Conservation (phyloP, 768 basidiomycete genomes). For the Mycena polygramma region DNA sequence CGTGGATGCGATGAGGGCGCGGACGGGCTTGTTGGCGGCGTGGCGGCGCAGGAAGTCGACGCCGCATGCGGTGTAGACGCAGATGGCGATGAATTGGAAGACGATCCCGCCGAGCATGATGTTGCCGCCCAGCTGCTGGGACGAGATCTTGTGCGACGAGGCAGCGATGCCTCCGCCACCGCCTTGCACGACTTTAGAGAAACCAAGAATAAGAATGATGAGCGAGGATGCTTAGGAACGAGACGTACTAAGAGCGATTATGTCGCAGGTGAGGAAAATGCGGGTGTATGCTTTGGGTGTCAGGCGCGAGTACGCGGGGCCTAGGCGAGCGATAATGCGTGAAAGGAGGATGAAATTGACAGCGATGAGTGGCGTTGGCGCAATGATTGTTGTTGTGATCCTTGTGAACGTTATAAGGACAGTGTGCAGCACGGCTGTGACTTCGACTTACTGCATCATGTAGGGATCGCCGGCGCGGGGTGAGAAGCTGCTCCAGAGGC, state of each 20-base stretch:
- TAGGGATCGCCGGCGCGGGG: slow-evolving; percentile 46
- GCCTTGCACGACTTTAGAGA: slow-evolving; percentile 54
- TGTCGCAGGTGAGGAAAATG: slow-evolving; percentile 29
- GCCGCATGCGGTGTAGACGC: background rate
- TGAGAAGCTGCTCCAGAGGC: slow-evolving; percentile 63
- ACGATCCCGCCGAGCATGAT: background rate
- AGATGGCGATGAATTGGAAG: slow-evolving; percentile 2
- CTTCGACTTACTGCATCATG: slow-evolving; percentile 56
- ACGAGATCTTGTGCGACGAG: background rate
- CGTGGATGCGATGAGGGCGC: background rate
- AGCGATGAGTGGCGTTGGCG: slow-evolving; percentile 65
- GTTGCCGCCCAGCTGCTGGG: slow-evolving; percentile 1
- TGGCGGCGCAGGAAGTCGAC: background rate
- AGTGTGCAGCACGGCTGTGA: too few species aligned
- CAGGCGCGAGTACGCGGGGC: slow-evolving; percentile 54
- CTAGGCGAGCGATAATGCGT: slow-evolving; percentile 48
- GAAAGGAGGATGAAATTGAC: slow-evolving; percentile 45
- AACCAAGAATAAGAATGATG: background rate
- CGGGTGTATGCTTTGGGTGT: slow-evolving; percentile 31
- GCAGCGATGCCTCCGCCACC: slow-evolving; percentile 52
- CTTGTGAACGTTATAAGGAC: slow-evolving; percentile 38
- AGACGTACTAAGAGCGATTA: background rate
- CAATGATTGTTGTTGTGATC: slow-evolving; percentile 60
- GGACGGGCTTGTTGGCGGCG: background rate
- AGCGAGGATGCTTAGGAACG: background rate